Conservation (phyloP, 1,284 basidiomycete genomes). For the Marasmius oreades region DNA sequence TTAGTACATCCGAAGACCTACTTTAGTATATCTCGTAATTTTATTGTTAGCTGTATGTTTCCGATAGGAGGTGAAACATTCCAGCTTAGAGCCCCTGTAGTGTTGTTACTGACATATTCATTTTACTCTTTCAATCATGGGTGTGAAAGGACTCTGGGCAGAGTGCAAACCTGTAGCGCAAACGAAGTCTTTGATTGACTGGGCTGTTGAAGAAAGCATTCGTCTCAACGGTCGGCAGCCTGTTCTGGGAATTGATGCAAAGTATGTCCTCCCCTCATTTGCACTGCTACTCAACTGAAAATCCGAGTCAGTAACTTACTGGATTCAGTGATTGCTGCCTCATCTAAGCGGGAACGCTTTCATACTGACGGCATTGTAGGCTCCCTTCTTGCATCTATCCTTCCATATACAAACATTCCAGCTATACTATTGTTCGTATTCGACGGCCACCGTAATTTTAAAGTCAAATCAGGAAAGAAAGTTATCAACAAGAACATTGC, state of each 20-base stretch:
- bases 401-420: background rate
- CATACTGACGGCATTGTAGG: too few species aligned
- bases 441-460: background rate
- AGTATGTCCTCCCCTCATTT: background rate
- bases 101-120: too few species aligned
- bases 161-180: background rate
- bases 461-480: background rate
- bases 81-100: too few species aligned
- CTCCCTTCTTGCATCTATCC: background rate
- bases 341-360: too few species aligned
- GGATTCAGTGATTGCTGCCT: too few species aligned
- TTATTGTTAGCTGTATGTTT: background rate
- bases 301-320: too few species aligned
- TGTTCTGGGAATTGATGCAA: background rate
- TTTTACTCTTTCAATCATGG: background rate
- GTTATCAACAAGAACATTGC: background rate
- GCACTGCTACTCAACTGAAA: too few species aligned
- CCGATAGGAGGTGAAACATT: background rate
- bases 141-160: background rate
- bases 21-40: background rate
- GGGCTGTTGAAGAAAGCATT: background rate
- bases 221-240: background rate
- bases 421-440: background rate
- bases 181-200: background rate
- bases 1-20: background rate